Evolutionary conservation across 1,284 basidiomycete genomes (phyloP).

Genomic region (Cryptococcus floricola): DNA sequence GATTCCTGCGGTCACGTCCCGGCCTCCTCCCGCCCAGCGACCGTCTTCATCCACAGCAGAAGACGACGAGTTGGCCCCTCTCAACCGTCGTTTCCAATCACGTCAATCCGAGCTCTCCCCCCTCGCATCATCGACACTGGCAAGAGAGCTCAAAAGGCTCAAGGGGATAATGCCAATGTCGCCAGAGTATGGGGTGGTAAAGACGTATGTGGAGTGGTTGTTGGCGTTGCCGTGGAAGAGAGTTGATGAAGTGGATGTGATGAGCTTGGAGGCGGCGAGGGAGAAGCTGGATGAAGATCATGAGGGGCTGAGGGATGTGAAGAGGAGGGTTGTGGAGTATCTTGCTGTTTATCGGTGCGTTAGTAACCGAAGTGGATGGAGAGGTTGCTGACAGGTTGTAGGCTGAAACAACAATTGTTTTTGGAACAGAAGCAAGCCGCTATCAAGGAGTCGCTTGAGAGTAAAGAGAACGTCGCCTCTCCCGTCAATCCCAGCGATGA

Average conservation of each 20-base stretch:
- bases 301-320: slow-evolving; percentile 44
- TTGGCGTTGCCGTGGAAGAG: slow-evolving; percentile 41
- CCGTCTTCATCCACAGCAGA: not conserved
- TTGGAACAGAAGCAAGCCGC: slow-evolving; percentile 21
- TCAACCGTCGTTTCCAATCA: slow-evolving; percentile 18
- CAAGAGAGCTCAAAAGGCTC: slow-evolving; percentile 32
- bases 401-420: slow-evolving; percentile 41
- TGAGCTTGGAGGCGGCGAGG: slow-evolving; percentile 34
- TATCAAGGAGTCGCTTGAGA: not conserved
- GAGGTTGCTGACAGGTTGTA: slow-evolving; percentile 1
- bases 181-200: slow-evolving; percentile 41
- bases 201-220: slow-evolving; percentile 45
- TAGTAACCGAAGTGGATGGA: no score
- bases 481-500: not conserved
- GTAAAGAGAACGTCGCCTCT: not conserved
- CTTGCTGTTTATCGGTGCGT: slow-evolving; percentile 42
- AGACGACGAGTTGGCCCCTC: slow-evolving; percentile 35
- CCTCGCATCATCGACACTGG: slow-evolving; percentile 25
- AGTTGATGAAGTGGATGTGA: slow-evolving; percentile 25
- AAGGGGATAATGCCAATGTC: slow-evolving; percentile 40
- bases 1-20: slow-evolving; percentile 1
- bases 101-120: slow-evolving; percentile 26
- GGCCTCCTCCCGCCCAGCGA: not conserved
- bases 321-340: slow-evolving; percentile 45
- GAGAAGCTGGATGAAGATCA: slow-evolving; percentile 40